A percentile compares a stretch with the other conserved stretches of the same genome.
These are phyloP conservation scores for Amyloporia xantha DNA, from an alignment of 768 basidiomycete species.

Conservation along the genomic window DNA sequence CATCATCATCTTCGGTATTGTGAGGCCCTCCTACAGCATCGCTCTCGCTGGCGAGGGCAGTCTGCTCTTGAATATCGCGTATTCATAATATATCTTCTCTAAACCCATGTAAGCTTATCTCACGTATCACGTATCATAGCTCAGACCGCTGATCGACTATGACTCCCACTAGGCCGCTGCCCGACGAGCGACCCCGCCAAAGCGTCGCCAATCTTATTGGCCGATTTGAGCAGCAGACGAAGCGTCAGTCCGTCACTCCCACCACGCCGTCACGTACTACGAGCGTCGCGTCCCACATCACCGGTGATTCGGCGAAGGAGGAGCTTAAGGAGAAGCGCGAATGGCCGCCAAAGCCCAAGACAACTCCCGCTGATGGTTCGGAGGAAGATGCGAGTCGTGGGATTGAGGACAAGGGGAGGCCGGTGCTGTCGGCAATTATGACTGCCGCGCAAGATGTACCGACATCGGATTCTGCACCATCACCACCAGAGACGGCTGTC, in stretches of 20 bases:
- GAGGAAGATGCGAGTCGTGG: no score
- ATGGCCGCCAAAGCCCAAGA: conserved; percentile 52
- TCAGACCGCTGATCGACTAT: not conserved
- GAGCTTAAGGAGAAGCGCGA: conserved; percentile 68
- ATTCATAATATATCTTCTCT: not conserved
- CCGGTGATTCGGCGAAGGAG: conserved; percentile 59
- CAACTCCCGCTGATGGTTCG: no score
- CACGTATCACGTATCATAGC: not conserved
- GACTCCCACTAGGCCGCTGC: conserved; percentile 54
- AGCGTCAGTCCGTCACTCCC: conserved; percentile 43
- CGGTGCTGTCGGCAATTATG: no score
- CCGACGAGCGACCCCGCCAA: conserved; percentile 82
- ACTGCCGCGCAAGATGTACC: not conserved
- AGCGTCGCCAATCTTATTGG: conserved; percentile 90
- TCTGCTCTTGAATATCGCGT: not conserved
- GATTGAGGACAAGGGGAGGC: conserved; percentile 3
- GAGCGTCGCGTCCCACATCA: conserved; percentile 59
- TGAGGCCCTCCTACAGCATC: not conserved
- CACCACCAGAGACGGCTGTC: conserved; percentile 10
- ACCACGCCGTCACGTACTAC: conserved; percentile 45
- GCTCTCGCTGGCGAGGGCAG: conserved; percentile 21
- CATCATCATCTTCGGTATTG: not conserved
- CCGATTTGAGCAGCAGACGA: conserved; percentile 77
- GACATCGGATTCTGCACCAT: conserved; percentile 2
- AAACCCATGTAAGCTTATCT: not conserved